Evolutionary conservation across 2,329 filamentous ascomycete species (phyloP), one percentile per base, ranked within the genome.

Genomic region (Zasmidium citrigriseum): DNA sequence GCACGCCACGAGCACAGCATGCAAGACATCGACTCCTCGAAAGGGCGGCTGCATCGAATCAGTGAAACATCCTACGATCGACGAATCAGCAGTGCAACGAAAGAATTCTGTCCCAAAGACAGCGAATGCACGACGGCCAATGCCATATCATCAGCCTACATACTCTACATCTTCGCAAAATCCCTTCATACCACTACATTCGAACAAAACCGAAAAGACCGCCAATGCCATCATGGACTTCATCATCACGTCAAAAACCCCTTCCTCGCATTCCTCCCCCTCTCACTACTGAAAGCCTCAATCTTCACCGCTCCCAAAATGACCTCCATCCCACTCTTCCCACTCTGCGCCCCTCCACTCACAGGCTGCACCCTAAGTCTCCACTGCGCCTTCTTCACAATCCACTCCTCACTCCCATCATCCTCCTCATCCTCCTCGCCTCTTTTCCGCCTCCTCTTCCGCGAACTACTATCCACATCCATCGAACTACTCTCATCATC

Each of bases 301-400:
- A 72, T 62, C 64, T 70, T 73, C 16, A 73, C 69, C 9, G 70
- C 70, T 16, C 59, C 62, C 16, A 70, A 54, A 9, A 69, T 62
- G 3, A 70, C 61, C 57, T 73, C 70, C 64, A 69, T 60, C 11
- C 57, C 63, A 54, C 57, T 58, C 56, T 56, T 64, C 7, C 61
- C 66, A 48, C 46, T 46, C 45, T 64, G 59, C 27, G 38, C 54
- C 20, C 29, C 59, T 27, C 57, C 62, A n/a, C 27, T 45, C 38
- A 58, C 23, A n/a, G 65, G 59, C 59, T 70, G 68, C 16, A 69
- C 61, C 23, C 65, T 59, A 16, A 71, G 22, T 27, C 69, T 57
- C 68, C 68, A 72, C 46, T 71, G 70, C 21, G 62, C 62, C 46
- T 66, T 70, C 41, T 51, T 60, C 41, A 71, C 47, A 12, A 69